These are phyloP conservation scores for Flaveria robusta DNA, from an alignment of 129 eudicot genomes.

Conservation along the genomic window DNA sequence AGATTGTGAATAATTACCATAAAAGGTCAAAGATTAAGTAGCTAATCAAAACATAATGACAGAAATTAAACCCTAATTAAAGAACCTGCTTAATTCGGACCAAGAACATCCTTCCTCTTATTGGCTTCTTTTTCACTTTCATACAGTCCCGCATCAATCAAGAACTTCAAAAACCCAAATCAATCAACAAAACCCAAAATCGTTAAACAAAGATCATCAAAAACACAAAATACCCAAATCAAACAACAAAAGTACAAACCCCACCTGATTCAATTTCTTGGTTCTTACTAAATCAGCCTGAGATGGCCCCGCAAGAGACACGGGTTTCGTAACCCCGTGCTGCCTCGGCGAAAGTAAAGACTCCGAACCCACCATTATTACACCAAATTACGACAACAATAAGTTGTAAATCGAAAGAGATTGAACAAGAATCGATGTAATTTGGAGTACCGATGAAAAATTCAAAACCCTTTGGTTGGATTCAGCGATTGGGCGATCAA, in stretches of 20 bases:
- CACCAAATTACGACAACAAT: background rate
- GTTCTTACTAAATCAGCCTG: slow-evolving; percentile 46
- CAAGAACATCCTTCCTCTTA: slow-evolving; percentile 67
- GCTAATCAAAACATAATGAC: too few species aligned
- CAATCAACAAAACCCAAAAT: background rate
- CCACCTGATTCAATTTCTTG: slow-evolving; percentile 65
- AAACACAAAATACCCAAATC: background rate
- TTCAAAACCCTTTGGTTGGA: too few species aligned
- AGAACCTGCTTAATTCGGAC: slow-evolving; percentile 61
- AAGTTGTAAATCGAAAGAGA: background rate
- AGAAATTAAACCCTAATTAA: background rate
- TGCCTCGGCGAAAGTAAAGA: slow-evolving; percentile 40
- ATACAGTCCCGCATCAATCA: slow-evolving; percentile 70
- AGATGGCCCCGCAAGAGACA: slow-evolving; percentile 61
- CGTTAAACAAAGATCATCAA: background rate
- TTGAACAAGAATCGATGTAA: background rate
- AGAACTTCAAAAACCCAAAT: slow-evolving; percentile 41
- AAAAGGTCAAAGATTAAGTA: background rate
- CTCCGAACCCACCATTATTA: slow-evolving; percentile 44
- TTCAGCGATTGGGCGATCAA: too few species aligned
- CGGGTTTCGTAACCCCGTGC: slow-evolving; percentile 68
- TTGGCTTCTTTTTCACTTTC: slow-evolving; percentile 69
- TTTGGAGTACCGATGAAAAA: too few species aligned
- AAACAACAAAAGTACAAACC: slow-evolving; percentile 1
- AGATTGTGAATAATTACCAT: background rate